These are phyloP conservation scores for Trichaptum fuscoviolaceum DNA, from an alignment of 768 basidiomycete species.

Conservation along the genomic window DNA sequence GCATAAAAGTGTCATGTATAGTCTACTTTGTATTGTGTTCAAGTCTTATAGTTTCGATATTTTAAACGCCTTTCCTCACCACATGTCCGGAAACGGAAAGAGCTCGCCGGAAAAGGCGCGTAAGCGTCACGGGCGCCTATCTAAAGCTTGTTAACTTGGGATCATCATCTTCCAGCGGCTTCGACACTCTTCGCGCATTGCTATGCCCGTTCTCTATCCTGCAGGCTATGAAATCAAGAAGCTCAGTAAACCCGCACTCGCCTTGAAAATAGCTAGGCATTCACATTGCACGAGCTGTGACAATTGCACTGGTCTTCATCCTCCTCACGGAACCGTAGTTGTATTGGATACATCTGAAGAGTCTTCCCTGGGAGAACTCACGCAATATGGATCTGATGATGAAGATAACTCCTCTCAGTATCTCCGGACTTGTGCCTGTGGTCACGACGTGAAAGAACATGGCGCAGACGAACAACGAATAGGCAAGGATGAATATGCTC, in stretches of 20 bases:
- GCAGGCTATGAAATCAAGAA: slow-evolving; percentile 44
- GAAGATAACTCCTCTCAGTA: slow-evolving; percentile 50
- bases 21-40: background rate
- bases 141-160: background rate
- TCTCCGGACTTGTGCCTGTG: slow-evolving; percentile 61
- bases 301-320: slow-evolving; percentile 67
- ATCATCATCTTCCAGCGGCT: background rate
- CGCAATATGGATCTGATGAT: slow-evolving; percentile 69
- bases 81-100: background rate
- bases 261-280: slow-evolving; percentile 82
- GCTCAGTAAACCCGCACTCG: slow-evolving; percentile 44
- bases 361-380: slow-evolving; percentile 48
- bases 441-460: slow-evolving; percentile 59
- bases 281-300: slow-evolving; percentile 62
- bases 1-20: background rate
- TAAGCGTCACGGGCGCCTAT: background rate
- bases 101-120: background rate
- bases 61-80: background rate
- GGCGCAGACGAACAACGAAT: slow-evolving; percentile 56
- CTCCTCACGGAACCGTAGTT: slow-evolving; percentile 52
- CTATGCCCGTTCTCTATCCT: slow-evolving; percentile 47
- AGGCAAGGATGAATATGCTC: slow-evolving; percentile 59
- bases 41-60: background rate
- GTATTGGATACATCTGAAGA: slow-evolving; percentile 47
- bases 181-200: background rate